phyloP scores from a whole-genome alignment of 2,329 filamentous ascomycete genomes.

The Colletotrichum salicis region DNA sequence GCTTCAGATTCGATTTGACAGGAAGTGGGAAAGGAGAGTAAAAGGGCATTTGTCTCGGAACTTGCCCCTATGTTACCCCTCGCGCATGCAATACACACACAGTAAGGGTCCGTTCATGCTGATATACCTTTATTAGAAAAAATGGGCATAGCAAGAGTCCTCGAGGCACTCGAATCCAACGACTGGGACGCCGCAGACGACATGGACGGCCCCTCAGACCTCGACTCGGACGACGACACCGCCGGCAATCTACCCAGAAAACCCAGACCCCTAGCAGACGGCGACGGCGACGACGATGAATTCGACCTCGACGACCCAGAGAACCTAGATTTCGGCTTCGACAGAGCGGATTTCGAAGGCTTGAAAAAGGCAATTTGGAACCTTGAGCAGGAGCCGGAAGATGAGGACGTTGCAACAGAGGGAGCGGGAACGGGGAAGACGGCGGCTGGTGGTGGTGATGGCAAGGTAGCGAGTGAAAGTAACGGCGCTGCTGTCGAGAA shows the following conservation, averaged over 20 bases:
- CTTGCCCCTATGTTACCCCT: too few relatives aligned
- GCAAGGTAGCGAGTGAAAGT: slow-evolving; percentile 1
- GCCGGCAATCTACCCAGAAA: slow-evolving; percentile 43
- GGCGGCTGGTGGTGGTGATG: too few relatives aligned
- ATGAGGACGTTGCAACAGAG: slow-evolving; percentile 12
- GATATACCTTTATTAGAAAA: slow-evolving; percentile 56
- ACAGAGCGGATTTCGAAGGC: slow-evolving; percentile 63
- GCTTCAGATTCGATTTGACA: too few relatives aligned
- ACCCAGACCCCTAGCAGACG: slow-evolving; percentile 39
- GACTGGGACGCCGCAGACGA: slow-evolving; percentile 63
- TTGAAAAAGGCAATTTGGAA: slow-evolving; percentile 64
- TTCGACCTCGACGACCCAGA: slow-evolving; percentile 55
- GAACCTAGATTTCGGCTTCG: slow-evolving; percentile 63
- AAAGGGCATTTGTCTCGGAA: too few relatives aligned
- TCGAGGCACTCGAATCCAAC: slow-evolving; percentile 72
- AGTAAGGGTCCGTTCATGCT: slow-evolving; percentile 33
- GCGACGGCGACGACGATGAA: slow-evolving; percentile 43
- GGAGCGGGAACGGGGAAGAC: slow-evolving; percentile 7
- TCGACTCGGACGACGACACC: slow-evolving; percentile 46
- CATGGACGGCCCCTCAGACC: slow-evolving; percentile 40
- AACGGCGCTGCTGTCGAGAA: background rate
- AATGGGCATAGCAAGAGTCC: slow-evolving; percentile 66
- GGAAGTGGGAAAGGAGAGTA: too few relatives aligned
- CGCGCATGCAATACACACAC: too few relatives aligned
- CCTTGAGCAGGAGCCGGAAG: slow-evolving; percentile 41